Evolutionary conservation across 2,329 filamentous ascomycete genomes (phyloP), one percentile per base, ranked within the genome.

Genomic region (Plenodomus tracheiphilus): DNA sequence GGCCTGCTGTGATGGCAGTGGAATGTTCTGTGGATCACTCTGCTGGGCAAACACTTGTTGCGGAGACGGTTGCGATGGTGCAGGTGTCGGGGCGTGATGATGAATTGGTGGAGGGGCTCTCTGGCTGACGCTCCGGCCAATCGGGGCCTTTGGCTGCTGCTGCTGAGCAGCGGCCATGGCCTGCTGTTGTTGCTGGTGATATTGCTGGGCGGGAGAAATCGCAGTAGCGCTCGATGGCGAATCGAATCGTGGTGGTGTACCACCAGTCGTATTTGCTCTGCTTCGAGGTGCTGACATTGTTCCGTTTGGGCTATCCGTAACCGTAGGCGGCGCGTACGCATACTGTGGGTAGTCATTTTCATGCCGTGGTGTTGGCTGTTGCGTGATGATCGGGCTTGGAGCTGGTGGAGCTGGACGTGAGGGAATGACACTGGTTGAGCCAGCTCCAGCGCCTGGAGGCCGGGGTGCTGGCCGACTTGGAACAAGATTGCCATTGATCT

Each of bases 381-480:
- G 66, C 9, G 69, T 67, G 11, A 62, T 54, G 11, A 61, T 58
- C 25, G 70, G 64, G 40, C 83, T 83, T 17, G 82, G 80, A 18
- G 80, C 76, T 20, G 82, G 77, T 20, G 84, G 81, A 32, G 81
- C 80, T 42, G 80, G 73, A 64, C 85, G 79, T 40, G 80, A 77
- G 30, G 83, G 81, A n/a, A 77, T 64, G 58, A 84, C 75, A 61
- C 79, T 79, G 30, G 66, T 58, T 18, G 68, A 59, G 38, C 48
- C 54, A 36, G 66, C 81, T 19, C 65, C 81, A 51, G 68, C 59
- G 21, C 72, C 81, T 41, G 93, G 94, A n/a, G 93, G 89, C 72
- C 89, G 89, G 43, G 92, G 94, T 39, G 93, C 91, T 46, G 91
- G 89, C 52, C 94, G 85, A 65, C 85, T 88, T 41, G 94, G 92